phyloP scores from a whole-genome alignment of 306 rosid genomes.

The Sicyos edulis region DNA sequence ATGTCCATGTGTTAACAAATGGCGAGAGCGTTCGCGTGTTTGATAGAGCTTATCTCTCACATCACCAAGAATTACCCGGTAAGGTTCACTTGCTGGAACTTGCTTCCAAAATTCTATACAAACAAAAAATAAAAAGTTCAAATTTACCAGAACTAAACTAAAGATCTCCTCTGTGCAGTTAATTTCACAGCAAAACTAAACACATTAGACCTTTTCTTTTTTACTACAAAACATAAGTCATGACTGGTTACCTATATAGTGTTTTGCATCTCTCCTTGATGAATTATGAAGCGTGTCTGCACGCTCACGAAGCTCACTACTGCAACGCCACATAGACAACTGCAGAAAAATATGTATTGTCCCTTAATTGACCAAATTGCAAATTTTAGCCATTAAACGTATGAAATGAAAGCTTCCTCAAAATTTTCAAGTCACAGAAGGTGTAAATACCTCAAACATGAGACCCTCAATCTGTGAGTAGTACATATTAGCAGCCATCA shows the following conservation, averaged over 20 bases:
- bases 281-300: constrained; percentile 68
- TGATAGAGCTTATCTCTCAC: constrained; percentile 90
- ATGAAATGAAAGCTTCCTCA: constrained; percentile 3
- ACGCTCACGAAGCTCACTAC: constrained; percentile 72
- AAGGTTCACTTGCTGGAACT: constrained; percentile 79
- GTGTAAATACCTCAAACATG: constrained; percentile 76
- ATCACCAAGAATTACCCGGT: constrained; percentile 88
- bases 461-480: constrained; percentile 98
- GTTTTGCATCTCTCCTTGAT: constrained; percentile 82
- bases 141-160: not conserved
- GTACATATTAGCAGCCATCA: constrained; percentile 97
- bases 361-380: not conserved
- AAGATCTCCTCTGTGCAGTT: not conserved
- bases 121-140: constrained; percentile 4
- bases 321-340: constrained; percentile 99
- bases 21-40: constrained; percentile 93
- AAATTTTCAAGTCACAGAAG: not conserved
- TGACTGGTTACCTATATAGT: constrained; percentile 30
- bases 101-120: constrained; percentile 85
- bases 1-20: constrained; percentile 64
- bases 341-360: constrained; percentile 29
- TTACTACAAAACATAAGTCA: not conserved
- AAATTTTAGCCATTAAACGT: not conserved
- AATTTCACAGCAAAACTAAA: not conserved
- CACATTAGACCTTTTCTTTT: not conserved